These are phyloP conservation scores for Colletotrichum spinosum DNA, from an alignment of 2,329 filamentous ascomycete species.

Conservation along the genomic window DNA sequence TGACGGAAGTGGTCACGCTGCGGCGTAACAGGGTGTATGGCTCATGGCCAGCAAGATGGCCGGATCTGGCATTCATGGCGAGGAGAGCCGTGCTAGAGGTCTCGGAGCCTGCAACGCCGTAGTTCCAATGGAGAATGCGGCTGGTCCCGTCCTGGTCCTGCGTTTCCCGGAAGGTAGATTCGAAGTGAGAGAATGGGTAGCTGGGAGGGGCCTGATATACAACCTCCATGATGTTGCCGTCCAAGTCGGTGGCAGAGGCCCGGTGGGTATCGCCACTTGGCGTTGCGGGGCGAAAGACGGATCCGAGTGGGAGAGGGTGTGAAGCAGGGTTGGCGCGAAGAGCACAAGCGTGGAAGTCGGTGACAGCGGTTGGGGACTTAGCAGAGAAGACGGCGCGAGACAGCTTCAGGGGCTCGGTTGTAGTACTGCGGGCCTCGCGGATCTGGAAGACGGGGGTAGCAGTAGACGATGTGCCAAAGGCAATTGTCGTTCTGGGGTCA, in stretches of 20 bases:
- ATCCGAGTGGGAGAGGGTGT: slow-evolving; percentile 51
- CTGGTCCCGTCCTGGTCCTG: slow-evolving; percentile 52
- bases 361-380: slow-evolving; percentile 71
- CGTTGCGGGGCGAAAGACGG: slow-evolving; percentile 56
- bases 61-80: slow-evolving; percentile 40
- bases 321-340: slow-evolving; percentile 66
- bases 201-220: slow-evolving; percentile 63
- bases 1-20: slow-evolving; percentile 50
- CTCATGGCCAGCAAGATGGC: slow-evolving; percentile 39
- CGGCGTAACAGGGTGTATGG: slow-evolving; percentile 45
- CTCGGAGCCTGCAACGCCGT: slow-evolving; percentile 52
- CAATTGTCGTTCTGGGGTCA: slow-evolving; percentile 43
- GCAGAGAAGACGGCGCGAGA: slow-evolving; percentile 75
- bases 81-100: slow-evolving; percentile 29
- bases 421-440: slow-evolving; percentile 53
- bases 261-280: slow-evolving; percentile 49
- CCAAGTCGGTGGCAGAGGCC: slow-evolving; percentile 78
- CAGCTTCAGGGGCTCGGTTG: slow-evolving; percentile 50
- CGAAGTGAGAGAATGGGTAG: slow-evolving; percentile 49
- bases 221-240: slow-evolving; percentile 87
- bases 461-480: slow-evolving; percentile 53
- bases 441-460: slow-evolving; percentile 58
- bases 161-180: slow-evolving; percentile 49
- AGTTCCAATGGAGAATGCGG: slow-evolving; percentile 63
- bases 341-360: slow-evolving; percentile 78